Evolutionary conservation across 78 protist species (phyloP).

Genomic region (Dictyostelium firmibasis): DNA sequence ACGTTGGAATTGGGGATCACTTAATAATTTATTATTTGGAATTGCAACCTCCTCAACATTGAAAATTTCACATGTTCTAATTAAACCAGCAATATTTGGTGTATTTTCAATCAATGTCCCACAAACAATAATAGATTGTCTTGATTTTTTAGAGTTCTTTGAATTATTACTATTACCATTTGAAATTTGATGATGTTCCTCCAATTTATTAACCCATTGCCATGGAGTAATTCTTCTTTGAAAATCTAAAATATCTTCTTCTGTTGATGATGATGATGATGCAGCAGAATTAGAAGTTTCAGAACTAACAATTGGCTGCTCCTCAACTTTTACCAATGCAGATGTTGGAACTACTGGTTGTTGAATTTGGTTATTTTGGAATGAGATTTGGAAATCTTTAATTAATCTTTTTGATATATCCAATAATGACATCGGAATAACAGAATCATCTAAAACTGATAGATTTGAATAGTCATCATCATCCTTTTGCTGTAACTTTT

Average conservation of each 20-base stretch:
- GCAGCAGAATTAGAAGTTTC: not conserved
- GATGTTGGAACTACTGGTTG: not conserved
- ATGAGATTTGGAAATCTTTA: slow-evolving; percentile 62
- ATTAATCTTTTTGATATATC: slow-evolving; percentile 61
- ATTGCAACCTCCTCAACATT: slow-evolving; percentile 75
- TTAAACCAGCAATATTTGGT: slow-evolving; percentile 86
- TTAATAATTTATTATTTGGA: slow-evolving; percentile 48
- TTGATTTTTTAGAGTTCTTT: not conserved
- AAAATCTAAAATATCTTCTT: slow-evolving; percentile 25
- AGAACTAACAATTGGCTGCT: not conserved
- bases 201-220: slow-evolving; percentile 41
- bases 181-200: slow-evolving; percentile 1
- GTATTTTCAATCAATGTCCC: slow-evolving; percentile 82
- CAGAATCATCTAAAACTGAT: slow-evolving; percentile 37
- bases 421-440: slow-evolving; percentile 72
- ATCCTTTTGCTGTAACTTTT: not conserved
- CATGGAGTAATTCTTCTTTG: slow-evolving; percentile 76
- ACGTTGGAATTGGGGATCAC: slow-evolving; percentile 79
- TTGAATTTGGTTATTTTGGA: slow-evolving; percentile 31
- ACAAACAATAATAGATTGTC: slow-evolving; percentile 79
- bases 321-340: not conserved
- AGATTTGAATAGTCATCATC: slow-evolving; percentile 5
- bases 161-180: not conserved
- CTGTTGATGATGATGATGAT: not conserved
- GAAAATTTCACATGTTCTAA: slow-evolving; percentile 84